Conservation (phyloP, 78 protist genomes). For the Dictyostelium brefeldianum region DNA sequence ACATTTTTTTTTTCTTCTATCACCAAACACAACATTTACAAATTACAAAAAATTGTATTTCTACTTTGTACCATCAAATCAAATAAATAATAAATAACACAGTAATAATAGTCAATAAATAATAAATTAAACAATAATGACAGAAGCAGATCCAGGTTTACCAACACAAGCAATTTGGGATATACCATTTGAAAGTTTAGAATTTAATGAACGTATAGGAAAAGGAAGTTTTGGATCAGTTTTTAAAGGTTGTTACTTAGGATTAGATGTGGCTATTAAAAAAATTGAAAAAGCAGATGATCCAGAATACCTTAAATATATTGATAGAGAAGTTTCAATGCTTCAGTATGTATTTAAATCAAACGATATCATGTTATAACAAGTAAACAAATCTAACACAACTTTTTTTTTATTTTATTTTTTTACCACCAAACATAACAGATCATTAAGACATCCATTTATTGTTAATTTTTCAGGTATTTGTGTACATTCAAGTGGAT, state of each 20-base stretch:
- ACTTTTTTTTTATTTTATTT: neutral
- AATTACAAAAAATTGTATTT: neutral
- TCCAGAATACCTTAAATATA: slow-evolving; percentile 74
- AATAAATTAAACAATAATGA: slow-evolving; percentile 13
- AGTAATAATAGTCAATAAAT: neutral
- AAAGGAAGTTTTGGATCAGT: slow-evolving; percentile 83
- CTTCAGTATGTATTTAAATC: slow-evolving; percentile 52
- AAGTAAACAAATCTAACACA: neutral
- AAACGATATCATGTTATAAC: too few relatives aligned
- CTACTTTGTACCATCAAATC: too few relatives aligned
- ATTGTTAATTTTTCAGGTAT: slow-evolving; percentile 82
- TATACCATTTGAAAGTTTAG: slow-evolving; percentile 73
- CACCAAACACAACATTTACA: neutral
- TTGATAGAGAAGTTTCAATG: slow-evolving; percentile 82
- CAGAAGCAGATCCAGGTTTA: slow-evolving; percentile 82
- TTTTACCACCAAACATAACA: neutral
- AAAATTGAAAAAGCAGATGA: slow-evolving; percentile 81
- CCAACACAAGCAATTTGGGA: slow-evolving; percentile 86
- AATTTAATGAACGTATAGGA: slow-evolving; percentile 73
- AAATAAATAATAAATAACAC: too few relatives aligned
- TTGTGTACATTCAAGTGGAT: slow-evolving; percentile 74
- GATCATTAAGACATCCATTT: slow-evolving; percentile 81
- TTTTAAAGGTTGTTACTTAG: slow-evolving; percentile 65
- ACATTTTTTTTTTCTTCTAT: neutral
- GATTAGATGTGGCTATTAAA: slow-evolving; percentile 81